Percentiles rank a stretch among this genome's conserved stretches.
Evolutionary conservation across 148 eudicot genomes (phyloP).

Genomic region (Nepenthes mirabilis): DNA sequence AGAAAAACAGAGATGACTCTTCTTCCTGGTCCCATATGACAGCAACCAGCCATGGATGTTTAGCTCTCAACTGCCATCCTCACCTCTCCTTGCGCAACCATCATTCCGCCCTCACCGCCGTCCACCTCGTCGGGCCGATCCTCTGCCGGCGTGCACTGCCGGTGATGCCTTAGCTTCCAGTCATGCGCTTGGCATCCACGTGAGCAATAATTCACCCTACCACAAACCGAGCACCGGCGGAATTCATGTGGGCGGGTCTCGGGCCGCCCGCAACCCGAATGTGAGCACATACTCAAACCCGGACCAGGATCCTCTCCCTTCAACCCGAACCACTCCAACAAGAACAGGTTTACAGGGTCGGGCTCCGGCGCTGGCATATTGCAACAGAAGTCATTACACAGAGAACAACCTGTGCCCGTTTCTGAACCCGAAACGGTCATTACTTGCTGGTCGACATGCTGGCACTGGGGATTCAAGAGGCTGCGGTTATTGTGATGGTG

Average conservation of each 20-base stretch:
- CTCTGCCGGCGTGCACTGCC: constrained; percentile 34
- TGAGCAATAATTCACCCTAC: constrained; percentile 44
- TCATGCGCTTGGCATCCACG: constrained; percentile 58
- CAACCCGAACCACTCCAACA: constrained; percentile 33
- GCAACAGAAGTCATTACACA: constrained; percentile 43
- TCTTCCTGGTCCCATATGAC: no score
- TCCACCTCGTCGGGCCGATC: constrained; percentile 20
- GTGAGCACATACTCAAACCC: constrained; percentile 39
- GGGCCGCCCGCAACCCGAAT: constrained; percentile 47
- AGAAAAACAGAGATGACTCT: no score
- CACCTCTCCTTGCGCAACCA: neutral
- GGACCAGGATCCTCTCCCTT: constrained; percentile 10
- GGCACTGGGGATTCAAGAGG: neutral
- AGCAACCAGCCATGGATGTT: no score
- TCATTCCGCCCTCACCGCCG: constrained; percentile 5
- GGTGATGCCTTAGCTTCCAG: constrained; percentile 48
- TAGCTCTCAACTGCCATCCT: no score
- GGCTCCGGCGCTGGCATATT: constrained; percentile 39
- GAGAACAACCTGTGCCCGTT: constrained; percentile 17
- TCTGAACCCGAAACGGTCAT: neutral
- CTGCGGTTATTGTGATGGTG: neutral
- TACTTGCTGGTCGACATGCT: neutral
- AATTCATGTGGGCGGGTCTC: constrained; percentile 54
- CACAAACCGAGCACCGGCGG: constrained; percentile 52
- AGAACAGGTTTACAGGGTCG: constrained; percentile 36